These are phyloP conservation scores for Chlorella ohadii DNA, from an alignment of 139 green algal genomes.

Conservation along the genomic window DNA sequence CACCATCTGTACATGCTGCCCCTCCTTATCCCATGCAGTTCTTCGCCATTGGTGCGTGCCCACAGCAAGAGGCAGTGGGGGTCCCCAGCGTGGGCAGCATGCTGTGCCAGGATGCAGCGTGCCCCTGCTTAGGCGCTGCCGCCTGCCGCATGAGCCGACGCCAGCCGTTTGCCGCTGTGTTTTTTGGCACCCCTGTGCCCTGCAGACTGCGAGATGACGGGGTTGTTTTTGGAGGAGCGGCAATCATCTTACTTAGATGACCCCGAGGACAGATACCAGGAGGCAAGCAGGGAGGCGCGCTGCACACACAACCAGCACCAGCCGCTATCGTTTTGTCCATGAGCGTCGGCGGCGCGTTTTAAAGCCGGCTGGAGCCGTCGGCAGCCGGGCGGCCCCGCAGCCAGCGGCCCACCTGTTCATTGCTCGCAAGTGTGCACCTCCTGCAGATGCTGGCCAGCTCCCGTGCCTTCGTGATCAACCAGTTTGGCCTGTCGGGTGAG, in stretches of 20 bases:
- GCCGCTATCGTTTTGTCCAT: too few relatives aligned
- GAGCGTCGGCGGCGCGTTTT: too few relatives aligned
- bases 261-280: conserved; percentile 68
- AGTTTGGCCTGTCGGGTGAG: conserved; percentile 73
- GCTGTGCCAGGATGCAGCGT: too few relatives aligned
- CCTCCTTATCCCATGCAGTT: neutral
- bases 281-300: conserved; percentile 21
- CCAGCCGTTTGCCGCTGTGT: too few relatives aligned
- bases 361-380: too few relatives aligned
- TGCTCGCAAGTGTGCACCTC: neutral
- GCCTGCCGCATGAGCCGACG: too few relatives aligned
- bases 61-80: neutral
- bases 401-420: too few relatives aligned
- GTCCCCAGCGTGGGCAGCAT: conserved; percentile 15
- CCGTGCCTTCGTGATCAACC: conserved; percentile 70
- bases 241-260: conserved; percentile 70
- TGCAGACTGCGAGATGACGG: conserved; percentile 26
- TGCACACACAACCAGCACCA: too few relatives aligned
- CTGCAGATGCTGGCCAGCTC: conserved; percentile 56
- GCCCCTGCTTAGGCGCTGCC: too few relatives aligned
- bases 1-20: too few relatives aligned
- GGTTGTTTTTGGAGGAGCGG: conserved; percentile 65
- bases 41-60: neutral
- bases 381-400: too few relatives aligned
- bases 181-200: neutral